phyloP scores from a whole-genome alignment of 73 alveolate genomes.

The Paramecium bursaria region DNA sequence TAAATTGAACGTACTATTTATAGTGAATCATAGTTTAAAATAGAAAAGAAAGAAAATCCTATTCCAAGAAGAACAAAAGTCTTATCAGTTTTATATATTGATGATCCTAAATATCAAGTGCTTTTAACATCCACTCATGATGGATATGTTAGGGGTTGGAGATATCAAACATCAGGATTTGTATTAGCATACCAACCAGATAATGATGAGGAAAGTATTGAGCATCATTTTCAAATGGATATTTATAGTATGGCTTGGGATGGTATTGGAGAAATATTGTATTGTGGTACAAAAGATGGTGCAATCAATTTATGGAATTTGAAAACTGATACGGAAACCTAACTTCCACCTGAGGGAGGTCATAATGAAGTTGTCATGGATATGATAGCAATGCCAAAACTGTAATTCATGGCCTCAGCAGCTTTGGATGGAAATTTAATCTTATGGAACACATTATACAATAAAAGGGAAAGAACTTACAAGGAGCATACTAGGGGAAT shows the following conservation, averaged over 20 bases:
- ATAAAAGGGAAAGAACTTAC: conserved; percentile 78
- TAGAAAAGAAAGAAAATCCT: conserved; percentile 60
- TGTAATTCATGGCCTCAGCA: conserved; percentile 82
- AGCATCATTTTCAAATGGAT: conserved; percentile 75
- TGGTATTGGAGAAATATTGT: conserved; percentile 75
- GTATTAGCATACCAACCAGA: conserved; percentile 68
- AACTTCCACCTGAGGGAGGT: conserved; percentile 74
- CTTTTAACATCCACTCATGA: conserved; percentile 83
- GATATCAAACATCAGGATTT: conserved; percentile 65
- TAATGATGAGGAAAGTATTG: conserved; percentile 73
- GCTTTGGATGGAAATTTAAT: conserved; percentile 82
- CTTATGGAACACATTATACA: conserved; percentile 83
- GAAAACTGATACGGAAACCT: conserved; percentile 72
- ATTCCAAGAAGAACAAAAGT: conserved; percentile 63
- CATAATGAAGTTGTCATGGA: conserved; percentile 86
- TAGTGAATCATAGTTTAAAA: conserved; percentile 3
- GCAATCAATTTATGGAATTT: conserved; percentile 82
- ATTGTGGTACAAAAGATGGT: conserved; percentile 87
- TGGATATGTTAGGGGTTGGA: conserved; percentile 83
- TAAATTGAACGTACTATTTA: conserved; percentile 16
- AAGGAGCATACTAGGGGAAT: conserved; percentile 86
- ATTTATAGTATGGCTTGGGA: conserved; percentile 88
- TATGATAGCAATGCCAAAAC: conserved; percentile 83
- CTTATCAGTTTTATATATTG: conserved; percentile 62
- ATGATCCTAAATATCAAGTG: conserved; percentile 73